Percentiles rank a stretch among this genome's conserved stretches.
These are phyloP conservation scores for Closterium sp. DNA, from an alignment of 139 green algal genomes.

Conservation along the genomic window DNA sequence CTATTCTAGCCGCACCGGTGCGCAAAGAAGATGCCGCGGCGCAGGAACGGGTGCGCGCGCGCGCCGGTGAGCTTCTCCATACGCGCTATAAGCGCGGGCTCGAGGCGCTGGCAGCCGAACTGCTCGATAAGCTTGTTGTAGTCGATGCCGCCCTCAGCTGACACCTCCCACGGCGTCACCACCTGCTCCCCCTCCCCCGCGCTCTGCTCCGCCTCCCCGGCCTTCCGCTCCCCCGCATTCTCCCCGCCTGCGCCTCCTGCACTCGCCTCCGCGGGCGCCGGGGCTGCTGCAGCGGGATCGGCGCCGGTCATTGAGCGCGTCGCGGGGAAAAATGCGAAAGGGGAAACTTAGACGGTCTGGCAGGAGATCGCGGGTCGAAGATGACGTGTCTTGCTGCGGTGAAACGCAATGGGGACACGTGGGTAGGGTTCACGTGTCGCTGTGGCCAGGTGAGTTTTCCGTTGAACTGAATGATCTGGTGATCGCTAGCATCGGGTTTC, in stretches of 20 bases:
- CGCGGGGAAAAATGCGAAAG: not conserved
- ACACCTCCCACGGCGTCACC: conserved; percentile 87
- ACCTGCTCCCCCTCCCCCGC: conserved; percentile 42
- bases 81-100: conserved; percentile 55
- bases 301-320: not conserved
- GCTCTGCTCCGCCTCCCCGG: not conserved
- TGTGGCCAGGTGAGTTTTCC: not conserved
- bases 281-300: not conserved
- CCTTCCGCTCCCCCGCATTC: not conserved
- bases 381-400: too few species aligned
- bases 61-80: conserved; percentile 71
- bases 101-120: conserved; percentile 71
- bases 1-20: conserved; percentile 59
- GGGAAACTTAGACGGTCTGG: not conserved
- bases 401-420: not conserved
- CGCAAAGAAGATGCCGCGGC: conserved; percentile 90
- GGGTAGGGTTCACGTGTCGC: not conserved
- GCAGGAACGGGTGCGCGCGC: conserved; percentile 88
- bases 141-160: conserved; percentile 84
- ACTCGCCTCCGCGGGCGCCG: not conserved
- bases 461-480: not conserved
- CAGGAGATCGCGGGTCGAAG: not conserved
- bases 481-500: not conserved
- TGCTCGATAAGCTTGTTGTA: conserved; percentile 92
- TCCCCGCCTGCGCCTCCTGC: not conserved